phyloP scores from a whole-genome alignment of 208 protist genomes.

The Trypanosoma scelopori region DNA sequence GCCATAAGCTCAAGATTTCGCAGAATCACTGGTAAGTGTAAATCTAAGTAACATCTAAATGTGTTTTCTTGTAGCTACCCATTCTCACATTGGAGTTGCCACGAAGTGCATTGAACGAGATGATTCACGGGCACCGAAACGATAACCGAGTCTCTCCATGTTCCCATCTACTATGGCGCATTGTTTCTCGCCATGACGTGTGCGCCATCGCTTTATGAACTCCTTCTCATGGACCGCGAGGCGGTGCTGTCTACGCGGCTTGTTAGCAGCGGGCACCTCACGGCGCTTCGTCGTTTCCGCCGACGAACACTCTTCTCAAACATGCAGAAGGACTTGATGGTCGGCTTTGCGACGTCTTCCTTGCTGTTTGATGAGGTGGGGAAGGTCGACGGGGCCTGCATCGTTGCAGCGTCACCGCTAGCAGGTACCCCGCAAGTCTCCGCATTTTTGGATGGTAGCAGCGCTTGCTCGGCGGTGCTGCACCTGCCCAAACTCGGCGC shows the following conservation, averaged over 20 bases:
- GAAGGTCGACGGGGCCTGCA: conserved; percentile 41
- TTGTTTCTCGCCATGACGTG: conserved; percentile 37
- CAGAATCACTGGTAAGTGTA: too few relatives aligned
- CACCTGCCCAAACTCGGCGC: conserved; percentile 24
- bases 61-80: not conserved
- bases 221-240: conserved; percentile 46
- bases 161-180: conserved; percentile 20
- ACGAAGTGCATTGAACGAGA: too few relatives aligned
- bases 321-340: conserved; percentile 66
- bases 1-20: not conserved
- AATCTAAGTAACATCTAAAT: too few relatives aligned
- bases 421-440: conserved; percentile 31
- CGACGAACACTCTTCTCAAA: conserved; percentile 70
- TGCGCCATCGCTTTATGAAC: conserved; percentile 43
- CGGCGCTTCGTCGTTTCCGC: conserved; percentile 47
- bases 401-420: conserved; percentile 24
- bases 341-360: conserved; percentile 64
- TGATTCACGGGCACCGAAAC: too few relatives aligned
- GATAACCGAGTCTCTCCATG: not conserved
- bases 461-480: conserved; percentile 46
- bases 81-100: not conserved
- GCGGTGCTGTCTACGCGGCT: conserved; percentile 40
- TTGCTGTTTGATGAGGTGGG: conserved; percentile 51
- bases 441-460: conserved; percentile 42
- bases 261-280: conserved; percentile 45